Conservation (phyloP, 257 asterid species). For the Solanum lycopersicoides region DNA sequence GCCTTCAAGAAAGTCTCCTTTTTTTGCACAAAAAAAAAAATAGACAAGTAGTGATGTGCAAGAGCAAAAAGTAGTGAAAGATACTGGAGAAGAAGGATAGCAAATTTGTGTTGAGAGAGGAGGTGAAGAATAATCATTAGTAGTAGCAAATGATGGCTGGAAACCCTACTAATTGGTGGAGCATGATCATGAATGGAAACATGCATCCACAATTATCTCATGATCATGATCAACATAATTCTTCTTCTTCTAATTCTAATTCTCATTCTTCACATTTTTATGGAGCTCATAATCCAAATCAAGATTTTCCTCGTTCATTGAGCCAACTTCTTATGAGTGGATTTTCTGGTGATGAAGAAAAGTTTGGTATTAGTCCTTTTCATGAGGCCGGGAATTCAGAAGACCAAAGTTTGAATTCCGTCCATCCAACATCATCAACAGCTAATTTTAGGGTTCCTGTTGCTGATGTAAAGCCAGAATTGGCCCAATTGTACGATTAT, state of each 20-base stretch:
- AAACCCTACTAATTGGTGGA: conserved; percentile 67
- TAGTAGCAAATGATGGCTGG: conserved; percentile 60
- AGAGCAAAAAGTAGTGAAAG: background rate
- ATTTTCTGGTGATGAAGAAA: conserved; percentile 32
- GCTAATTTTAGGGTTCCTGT: conserved; percentile 24
- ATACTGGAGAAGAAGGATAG: background rate
- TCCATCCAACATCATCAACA: background rate
- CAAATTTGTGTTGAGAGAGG: background rate
- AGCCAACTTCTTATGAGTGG: conserved; percentile 65
- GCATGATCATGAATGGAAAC: conserved; percentile 32
- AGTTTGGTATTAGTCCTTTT: conserved; percentile 43
- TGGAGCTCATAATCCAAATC: conserved; percentile 17
- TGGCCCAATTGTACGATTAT: background rate
- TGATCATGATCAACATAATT: background rate
- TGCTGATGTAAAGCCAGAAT: conserved; percentile 53
- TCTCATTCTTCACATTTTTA: conserved; percentile 19
- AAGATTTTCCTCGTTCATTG: conserved; percentile 62
- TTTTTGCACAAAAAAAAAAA: background rate
- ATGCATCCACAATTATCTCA: conserved; percentile 40
- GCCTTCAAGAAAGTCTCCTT: conserved; percentile 16
- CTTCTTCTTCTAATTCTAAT: background rate
- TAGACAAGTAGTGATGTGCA: background rate
- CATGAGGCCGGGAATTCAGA: conserved; percentile 48
- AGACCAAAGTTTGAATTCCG: conserved; percentile 34
- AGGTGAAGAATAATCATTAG: background rate